A percentile compares a stretch with the other conserved stretches of the same genome.
These are phyloP conservation scores for Wickerhamomyces bovis DNA, from an alignment of 805 yeast species.

Conservation along the genomic window DNA sequence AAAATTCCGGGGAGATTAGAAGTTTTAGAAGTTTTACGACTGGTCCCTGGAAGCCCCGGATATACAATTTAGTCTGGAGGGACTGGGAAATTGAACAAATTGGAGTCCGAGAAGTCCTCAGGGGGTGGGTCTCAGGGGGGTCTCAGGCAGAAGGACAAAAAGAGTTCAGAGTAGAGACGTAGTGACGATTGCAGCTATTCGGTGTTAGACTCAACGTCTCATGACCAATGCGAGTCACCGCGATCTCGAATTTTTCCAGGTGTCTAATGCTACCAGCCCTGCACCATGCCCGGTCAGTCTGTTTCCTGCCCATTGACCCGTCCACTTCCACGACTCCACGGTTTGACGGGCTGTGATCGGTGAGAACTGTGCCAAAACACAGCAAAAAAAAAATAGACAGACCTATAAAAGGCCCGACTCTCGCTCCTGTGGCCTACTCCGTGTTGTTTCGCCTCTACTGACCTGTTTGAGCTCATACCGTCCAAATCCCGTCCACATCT, in stretches of 20 bases:
- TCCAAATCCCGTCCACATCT: neutral
- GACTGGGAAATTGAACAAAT: no score
- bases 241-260: neutral
- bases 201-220: no score
- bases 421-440: neutral
- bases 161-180: no score
- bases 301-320: conserved; percentile 5
- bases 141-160: no score
- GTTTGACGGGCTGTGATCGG: conserved; percentile 1
- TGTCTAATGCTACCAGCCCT: neutral
- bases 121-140: neutral
- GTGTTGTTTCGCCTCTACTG: neutral
- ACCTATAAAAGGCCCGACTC: neutral
- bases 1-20: neutral
- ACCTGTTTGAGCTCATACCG: neutral
- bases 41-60: no score
- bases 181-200: no score
- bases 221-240: neutral
- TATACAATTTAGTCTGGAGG: no score
- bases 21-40: no score
- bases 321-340: conserved; percentile 2
- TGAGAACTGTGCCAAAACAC: neutral
- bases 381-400: neutral
- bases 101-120: neutral
- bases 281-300: neutral